A percentile compares a stretch with the other conserved stretches of the same genome.
Conservation (phyloP, 306 rosid species). For the Trifolium pratense region DNA sequence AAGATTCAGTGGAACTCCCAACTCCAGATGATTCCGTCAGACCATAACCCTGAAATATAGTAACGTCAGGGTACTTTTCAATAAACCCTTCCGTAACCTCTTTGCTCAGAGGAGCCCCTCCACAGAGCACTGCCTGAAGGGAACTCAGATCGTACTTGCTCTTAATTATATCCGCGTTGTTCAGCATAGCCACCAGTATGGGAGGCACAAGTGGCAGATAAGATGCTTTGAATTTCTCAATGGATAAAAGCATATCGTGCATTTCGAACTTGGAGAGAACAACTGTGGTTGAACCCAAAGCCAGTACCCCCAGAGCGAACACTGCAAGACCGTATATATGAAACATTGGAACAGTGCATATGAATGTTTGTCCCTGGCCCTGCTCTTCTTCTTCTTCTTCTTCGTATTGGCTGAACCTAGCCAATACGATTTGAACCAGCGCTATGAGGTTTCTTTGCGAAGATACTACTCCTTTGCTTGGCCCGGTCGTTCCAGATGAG, state of each 20-base stretch:
- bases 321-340: constrained; percentile 81
- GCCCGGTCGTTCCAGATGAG: constrained; percentile 92
- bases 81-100: constrained; percentile 84
- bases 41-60: constrained; percentile 84
- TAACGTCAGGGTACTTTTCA: constrained; percentile 61
- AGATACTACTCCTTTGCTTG: constrained; percentile 87
- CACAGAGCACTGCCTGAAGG: constrained; percentile 58
- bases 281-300: constrained; percentile 70
- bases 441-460: constrained; percentile 78
- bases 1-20: constrained; percentile 80
- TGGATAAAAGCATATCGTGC: constrained; percentile 71
- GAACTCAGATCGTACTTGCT: constrained; percentile 71
- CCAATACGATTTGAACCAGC: constrained; percentile 57
- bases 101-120: constrained; percentile 93
- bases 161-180: constrained; percentile 63
- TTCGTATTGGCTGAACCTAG: constrained; percentile 44
- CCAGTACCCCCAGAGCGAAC: constrained; percentile 70
- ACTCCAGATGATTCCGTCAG: constrained; percentile 83
- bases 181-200: constrained; percentile 71
- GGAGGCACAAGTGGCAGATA: constrained; percentile 89
- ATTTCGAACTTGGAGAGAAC: constrained; percentile 81
- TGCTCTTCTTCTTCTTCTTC: constrained; percentile 23
- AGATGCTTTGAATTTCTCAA: constrained; percentile 59
- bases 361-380: constrained; percentile 58
- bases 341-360: constrained; percentile 93